Base-by-base conservation (phyloP, 768 basidiomycete genomes). In the Trametes cubensis region DNA sequence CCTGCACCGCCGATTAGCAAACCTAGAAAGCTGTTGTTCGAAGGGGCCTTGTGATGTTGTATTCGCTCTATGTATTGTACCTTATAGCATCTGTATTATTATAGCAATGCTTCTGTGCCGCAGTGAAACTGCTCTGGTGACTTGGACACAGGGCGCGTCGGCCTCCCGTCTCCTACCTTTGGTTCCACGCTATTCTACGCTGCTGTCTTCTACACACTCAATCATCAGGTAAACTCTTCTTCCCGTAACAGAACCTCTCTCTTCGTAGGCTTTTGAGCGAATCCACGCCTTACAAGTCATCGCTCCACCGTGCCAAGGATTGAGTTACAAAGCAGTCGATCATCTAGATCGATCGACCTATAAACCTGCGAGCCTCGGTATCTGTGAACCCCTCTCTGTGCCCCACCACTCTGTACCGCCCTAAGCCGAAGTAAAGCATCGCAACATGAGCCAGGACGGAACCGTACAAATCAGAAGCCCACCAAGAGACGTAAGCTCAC, bases 11-110 rank as follows among this genome's bases (percentile, higher is more conserved):
- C 67, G 4, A 69, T 78, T 26, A 69, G 74, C 55, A 77, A 76
- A 66, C 76, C 76, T 18, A 67, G 78, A 49, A 72, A 70, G 46
- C 64, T 79, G 50, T 60, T 79, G 40, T 79, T 79, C 57, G 78
- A 79, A 65, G 72, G 74, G 14, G 74, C 75, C 7, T 64, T 79
- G 55, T 77, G 66, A 71, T 41, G 55, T 52, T 56, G 52, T 59
- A 59, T 41, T 15, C n/a, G 20, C 53, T 6, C 45, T 50, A 39
- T 60, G 60, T 49, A 49, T 55, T 59, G 58, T 59, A 61, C 38
- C 23, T 47, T 61, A 61, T 30, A 42, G 47, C 58, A 59, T 61
- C 26, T 65, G 57, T 58, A 62, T 61, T 55, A 62, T 50, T 52
- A 65, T 55, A 50, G 26, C 47, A 59, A 55, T 11, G 53, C 40